Evolutionary conservation across 805 yeast genomes (phyloP), one percentile per base, ranked within the genome.

Genomic region (Kodamaea hsintzibuensis): DNA sequence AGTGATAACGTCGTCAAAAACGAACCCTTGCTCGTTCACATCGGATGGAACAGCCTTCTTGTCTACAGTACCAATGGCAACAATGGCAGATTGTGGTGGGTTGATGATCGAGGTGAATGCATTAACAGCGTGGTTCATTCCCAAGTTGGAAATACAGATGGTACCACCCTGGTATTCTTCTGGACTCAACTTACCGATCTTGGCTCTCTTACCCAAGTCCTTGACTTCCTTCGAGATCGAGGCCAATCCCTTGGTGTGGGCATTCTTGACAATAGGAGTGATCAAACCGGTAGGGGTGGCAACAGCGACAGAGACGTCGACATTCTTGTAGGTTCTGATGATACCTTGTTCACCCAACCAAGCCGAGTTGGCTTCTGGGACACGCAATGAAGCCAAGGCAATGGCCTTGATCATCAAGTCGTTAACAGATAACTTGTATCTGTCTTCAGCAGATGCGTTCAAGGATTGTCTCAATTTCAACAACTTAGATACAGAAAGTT

Each of bases 141-240:
- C 99, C 82, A 95, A 81, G 87, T 95, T 95, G 61, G 98, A 95
- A 69, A 95, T 93, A 72, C 98, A 91, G 74, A 95, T 90, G 64
- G 99, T 92, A 70, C 99, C 99, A 66, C 99, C 99, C 82, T 91
- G 97, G 86, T 89, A 95, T 79, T 95, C 99, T 74, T 91, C 96
- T 59, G 99, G 99, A 61, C 77, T 69, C 72, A 95, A 85, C 81
- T 93, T 95, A 77, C 91, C 91, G 56, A 82, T 91, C 76, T 93
- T 91, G 57, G 99, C 99, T 76, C 95, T 90, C 82, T 89, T 89
- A 62, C 97, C 98, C 63, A 95, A 82, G 63, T 88, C 97, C 81
- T 95, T 95, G 66, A 90, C 83, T 70, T 87, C 90, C 57, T 72
- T 71, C 43, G 98, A 93, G 68, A 95, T 95, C 37, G 84, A 66